Base-by-base conservation (phyloP, 371 early-diverging fungal species). In the Amoeboaphelidium occidentale region DNA sequence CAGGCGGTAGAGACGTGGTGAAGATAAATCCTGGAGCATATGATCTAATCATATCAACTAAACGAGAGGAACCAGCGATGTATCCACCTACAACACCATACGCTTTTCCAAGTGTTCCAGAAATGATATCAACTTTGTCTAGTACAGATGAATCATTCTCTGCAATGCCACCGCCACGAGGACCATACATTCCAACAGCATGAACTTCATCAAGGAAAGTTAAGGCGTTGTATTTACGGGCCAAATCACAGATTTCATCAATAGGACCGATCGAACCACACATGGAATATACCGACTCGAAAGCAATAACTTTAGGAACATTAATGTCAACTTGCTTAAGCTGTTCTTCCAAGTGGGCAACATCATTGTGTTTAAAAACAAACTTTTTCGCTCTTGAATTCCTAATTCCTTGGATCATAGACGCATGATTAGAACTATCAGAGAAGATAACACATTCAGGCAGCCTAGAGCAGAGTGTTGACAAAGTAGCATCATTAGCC, bases 21-120 rank as follows among this genome's bases (percentile, higher is more conserved):
- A 96, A 96, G 62, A 96, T 96, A 66, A 96, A 96, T 41, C 97
- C 97, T 32, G 94, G 94, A 6, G 97, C 97, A 61, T 93, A 96
- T 23, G 87, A 86, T 52, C 97, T 86, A 46, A 96, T 76, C 84
- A 91, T 81, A 63, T 96, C 97, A 26, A 93, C 82, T 32, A 90
- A 68, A 23, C 66, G 58, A 39, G 89, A 78, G 14, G 83, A 83
- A 24, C 71, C 91, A 25, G 92, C 94, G 64, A 92, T 83, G 63
- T 94, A 96, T 43, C 97, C 97, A 54, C 97, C 97, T 41, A 96
- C 94, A 27, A 90, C 81, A 55, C 97, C 97, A 63, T 73, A 96
- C 14, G 91, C 93, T 63, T 96, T 96, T 61, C 93, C 97, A 21
- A 96, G 78, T 1, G 97, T 96, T 47, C 97, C 97, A 3, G 91